Conservation (phyloP, 768 basidiomycete species). For the Melanogaster broomeanus region DNA sequence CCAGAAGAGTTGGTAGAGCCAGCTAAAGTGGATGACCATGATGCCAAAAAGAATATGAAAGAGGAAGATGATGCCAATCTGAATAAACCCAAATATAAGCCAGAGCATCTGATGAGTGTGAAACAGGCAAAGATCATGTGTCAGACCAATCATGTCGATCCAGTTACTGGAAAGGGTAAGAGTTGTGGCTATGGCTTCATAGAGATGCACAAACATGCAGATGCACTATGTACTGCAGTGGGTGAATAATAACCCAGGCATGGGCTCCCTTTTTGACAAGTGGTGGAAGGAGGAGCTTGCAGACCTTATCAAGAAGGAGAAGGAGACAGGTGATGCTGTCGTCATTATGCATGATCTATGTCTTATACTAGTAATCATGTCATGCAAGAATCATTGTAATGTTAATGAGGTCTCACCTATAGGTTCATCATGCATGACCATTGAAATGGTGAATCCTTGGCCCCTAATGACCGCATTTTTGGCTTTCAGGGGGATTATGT, state of each 20-base stretch:
- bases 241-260: constrained; percentile 86
- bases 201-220: constrained; percentile 84
- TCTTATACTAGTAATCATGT: too few relatives aligned
- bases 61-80: constrained; percentile 20
- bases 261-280: constrained; percentile 61
- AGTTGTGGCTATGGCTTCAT: constrained; percentile 96
- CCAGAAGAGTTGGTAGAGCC: constrained; percentile 69
- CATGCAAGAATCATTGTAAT: too few relatives aligned
- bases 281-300: constrained; percentile 87
- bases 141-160: constrained; percentile 83
- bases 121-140: constrained; percentile 93
- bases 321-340: too few relatives aligned
- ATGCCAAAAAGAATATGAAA: constrained; percentile 30
- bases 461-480: too few relatives aligned
- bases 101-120: constrained; percentile 50
- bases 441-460: too few relatives aligned
- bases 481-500: too few relatives aligned
- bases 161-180: constrained; percentile 81
- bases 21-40: constrained; percentile 26
- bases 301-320: constrained; percentile 59
- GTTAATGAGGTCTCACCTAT: too few relatives aligned
- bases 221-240: constrained; percentile 89
- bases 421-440: too few relatives aligned
- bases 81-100: constrained; percentile 23
- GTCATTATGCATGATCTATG: too few relatives aligned